Evolutionary conservation across 1,284 basidiomycete species (phyloP).

Genomic region (Fistulinella staudtii): DNA sequence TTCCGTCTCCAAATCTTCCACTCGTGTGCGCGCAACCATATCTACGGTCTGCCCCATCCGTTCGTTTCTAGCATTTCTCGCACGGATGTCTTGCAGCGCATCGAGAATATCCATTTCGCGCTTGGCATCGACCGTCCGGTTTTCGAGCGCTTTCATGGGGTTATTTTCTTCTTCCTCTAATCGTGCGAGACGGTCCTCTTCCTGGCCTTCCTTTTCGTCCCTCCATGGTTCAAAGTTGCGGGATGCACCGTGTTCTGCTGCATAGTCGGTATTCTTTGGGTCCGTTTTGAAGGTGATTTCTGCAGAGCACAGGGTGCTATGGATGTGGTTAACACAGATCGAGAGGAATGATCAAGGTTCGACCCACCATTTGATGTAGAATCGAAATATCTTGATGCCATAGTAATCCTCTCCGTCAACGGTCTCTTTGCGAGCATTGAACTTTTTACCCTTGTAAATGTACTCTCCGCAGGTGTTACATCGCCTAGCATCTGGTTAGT

Average conservation of each 20-base stretch:
- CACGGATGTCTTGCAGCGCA: conserved; percentile 91
- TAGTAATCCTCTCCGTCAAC: conserved; percentile 97
- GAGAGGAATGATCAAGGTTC: background rate
- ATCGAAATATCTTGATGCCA: conserved; percentile 93
- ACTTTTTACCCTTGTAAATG: conserved; percentile 98
- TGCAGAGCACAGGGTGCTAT: conserved; percentile 86
- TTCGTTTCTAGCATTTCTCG: conserved; percentile 90
- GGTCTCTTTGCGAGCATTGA: conserved; percentile 98
- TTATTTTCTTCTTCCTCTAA: conserved; percentile 89
- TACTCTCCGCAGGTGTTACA: conserved; percentile 97
- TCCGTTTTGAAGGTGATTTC: conserved; percentile 99
- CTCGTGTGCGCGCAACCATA: conserved; percentile 50
- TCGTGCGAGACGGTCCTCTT: conserved; percentile 74
- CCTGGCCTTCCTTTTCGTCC: conserved; percentile 68
- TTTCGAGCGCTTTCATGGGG: conserved; percentile 96
- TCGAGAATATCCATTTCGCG: conserved; percentile 99
- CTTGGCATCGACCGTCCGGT: conserved; percentile 86
- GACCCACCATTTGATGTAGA: conserved; percentile 77
- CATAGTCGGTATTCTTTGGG: conserved; percentile 95
- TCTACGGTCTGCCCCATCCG: conserved; percentile 67
- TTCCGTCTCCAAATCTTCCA: conserved; percentile 65
- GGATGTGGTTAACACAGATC: conserved; percentile 4
- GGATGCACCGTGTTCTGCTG: conserved; percentile 89
- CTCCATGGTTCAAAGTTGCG: conserved; percentile 94
- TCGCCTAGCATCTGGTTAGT: conserved; percentile 49